Percentiles rank a stretch among this genome's conserved stretches.
phyloP scores from a whole-genome alignment of 2,329 filamentous ascomycete species.

The Lasiodiplodia hormozganensis region DNA sequence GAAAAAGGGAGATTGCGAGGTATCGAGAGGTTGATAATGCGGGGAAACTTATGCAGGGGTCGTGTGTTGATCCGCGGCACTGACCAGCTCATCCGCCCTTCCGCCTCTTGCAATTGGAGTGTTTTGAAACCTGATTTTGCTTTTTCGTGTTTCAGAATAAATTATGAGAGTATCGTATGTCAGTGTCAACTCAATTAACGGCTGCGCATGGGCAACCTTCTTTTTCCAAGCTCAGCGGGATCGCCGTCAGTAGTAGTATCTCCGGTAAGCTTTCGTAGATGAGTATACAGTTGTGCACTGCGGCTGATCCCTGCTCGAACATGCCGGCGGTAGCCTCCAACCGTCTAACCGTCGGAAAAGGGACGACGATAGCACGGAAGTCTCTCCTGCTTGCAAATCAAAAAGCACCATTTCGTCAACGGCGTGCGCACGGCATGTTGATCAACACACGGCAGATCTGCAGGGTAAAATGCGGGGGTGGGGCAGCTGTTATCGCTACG shows the following conservation, averaged over 20 bases:
- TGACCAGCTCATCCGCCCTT: background rate
- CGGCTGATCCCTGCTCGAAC: too few relatives aligned
- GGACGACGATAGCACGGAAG: too few relatives aligned
- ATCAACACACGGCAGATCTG: conserved; percentile 4
- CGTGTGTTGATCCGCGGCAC: conserved; percentile 10
- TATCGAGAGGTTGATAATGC: background rate
- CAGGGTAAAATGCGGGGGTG: conserved; percentile 16
- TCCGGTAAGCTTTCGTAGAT: too few relatives aligned
- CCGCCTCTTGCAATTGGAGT: background rate
- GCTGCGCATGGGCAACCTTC: too few relatives aligned
- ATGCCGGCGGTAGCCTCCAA: too few relatives aligned
- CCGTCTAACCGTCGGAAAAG: too few relatives aligned
- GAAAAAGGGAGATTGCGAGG: background rate
- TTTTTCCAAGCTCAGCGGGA: too few relatives aligned
- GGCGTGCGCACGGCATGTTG: background rate
- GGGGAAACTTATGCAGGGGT: conserved; percentile 21
- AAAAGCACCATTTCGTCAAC: background rate
- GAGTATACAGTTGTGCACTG: too few relatives aligned
- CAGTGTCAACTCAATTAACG: too few relatives aligned
- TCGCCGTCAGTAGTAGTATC: too few relatives aligned
- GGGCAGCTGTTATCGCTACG: background rate
- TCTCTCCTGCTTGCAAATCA: too few relatives aligned
- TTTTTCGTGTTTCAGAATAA: background rate
- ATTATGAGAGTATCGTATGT: too few relatives aligned
- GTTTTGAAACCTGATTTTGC: background rate